Evolutionary conservation across 2,329 filamentous ascomycete genomes (phyloP).

Genomic region (Monosporascus sp.): DNA sequence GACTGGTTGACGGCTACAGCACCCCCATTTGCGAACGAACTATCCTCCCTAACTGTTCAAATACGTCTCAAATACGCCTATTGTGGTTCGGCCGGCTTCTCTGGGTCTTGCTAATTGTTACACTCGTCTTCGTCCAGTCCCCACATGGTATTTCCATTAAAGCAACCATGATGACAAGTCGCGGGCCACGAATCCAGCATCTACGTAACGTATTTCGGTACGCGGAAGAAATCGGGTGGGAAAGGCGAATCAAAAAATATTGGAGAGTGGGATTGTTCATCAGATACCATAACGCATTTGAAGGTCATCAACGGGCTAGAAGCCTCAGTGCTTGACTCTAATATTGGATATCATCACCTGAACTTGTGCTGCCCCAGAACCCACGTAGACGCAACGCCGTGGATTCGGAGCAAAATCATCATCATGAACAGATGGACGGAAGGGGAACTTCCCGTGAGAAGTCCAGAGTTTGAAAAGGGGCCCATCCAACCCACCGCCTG

Average conservation of each 20-base stretch:
- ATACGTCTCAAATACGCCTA: no score
- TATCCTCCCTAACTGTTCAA: no score
- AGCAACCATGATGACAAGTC: no score
- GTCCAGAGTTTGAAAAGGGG: slow-evolving; percentile 27
- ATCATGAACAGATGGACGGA: slow-evolving; percentile 7
- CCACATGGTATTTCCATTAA: no score
- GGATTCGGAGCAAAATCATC: slow-evolving; percentile 3
- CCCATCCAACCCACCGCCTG: background rate
- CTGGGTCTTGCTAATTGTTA: no score
- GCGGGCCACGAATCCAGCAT: no score
- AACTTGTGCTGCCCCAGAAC: slow-evolving; percentile 39
- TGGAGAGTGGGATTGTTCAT: slow-evolving; percentile 28
- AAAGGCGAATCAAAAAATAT: slow-evolving; percentile 1
- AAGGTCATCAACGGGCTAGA: slow-evolving; percentile 41
- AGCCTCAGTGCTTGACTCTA: slow-evolving; percentile 99
- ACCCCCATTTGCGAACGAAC: no score
- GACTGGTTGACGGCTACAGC: no score
- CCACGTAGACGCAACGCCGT: background rate
- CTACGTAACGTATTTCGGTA: no score
- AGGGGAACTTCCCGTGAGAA: slow-evolving; percentile 23
- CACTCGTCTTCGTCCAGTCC: no score
- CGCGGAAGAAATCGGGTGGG: background rate
- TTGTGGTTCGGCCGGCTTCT: no score
- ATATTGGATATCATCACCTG: slow-evolving; percentile 87
- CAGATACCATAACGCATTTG: slow-evolving; percentile 46